Evolutionary conservation across 305 asterid species (phyloP).

Genomic region (Fraxinus paxiana): DNA sequence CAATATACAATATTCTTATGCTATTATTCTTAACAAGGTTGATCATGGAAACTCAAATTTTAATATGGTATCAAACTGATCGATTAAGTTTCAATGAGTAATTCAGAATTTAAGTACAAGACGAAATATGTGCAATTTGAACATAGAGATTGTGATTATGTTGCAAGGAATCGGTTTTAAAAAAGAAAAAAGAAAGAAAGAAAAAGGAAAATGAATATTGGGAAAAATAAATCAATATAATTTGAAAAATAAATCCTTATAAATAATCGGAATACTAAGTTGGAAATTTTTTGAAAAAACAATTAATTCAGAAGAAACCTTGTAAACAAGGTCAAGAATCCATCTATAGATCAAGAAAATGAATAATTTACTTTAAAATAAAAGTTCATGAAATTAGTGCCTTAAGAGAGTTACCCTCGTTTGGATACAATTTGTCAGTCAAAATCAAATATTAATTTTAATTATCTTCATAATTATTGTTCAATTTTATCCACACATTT

Average conservation of each 20-base stretch:
- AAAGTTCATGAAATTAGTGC: neutral
- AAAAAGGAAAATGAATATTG: neutral
- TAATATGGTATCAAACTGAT: neutral
- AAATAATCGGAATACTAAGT: neutral
- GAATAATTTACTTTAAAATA: neutral
- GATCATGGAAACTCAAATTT: neutral
- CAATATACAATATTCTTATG: neutral
- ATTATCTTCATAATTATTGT: no score
- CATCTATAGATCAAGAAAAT: neutral
- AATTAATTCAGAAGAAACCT: neutral
- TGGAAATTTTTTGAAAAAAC: neutral
- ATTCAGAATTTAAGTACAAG: neutral
- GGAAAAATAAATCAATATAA: neutral
- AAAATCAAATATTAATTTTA: neutral
- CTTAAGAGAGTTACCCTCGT: neutral
- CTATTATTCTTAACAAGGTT: neutral
- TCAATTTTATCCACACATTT: neutral
- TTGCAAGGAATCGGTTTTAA: neutral
- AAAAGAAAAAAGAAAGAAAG: no score
- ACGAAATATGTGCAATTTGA: neutral
- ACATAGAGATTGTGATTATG: neutral
- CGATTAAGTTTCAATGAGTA: neutral
- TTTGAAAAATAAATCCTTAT: neutral
- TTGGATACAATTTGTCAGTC: neutral
- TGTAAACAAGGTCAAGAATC: neutral